Evolutionary conservation across 352 stramenopile species (phyloP).

Genomic region (Phytopythium sindhum): DNA sequence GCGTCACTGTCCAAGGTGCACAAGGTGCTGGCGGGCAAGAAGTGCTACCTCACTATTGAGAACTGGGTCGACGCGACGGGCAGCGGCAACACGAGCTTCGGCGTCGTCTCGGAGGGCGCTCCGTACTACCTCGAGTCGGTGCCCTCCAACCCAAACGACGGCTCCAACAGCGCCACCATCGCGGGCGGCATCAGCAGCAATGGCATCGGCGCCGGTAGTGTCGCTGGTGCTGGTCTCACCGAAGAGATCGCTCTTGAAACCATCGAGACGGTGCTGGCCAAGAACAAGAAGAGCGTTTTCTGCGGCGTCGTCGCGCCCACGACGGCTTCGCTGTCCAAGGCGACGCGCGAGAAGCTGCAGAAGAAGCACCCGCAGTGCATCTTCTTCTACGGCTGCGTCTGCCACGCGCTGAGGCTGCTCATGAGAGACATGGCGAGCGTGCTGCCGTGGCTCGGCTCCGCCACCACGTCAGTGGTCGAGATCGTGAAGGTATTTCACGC

Average conservation of each 20-base stretch:
- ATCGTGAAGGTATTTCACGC: constrained; percentile 39
- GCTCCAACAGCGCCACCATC: neutral
- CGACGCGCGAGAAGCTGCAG: constrained; percentile 48
- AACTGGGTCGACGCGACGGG: constrained; percentile 43
- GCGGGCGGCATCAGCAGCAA: neutral
- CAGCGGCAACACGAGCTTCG: constrained; percentile 41
- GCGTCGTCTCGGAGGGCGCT: constrained; percentile 27
- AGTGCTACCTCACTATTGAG: constrained; percentile 58
- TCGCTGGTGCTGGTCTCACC: constrained; percentile 5
- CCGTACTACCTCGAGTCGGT: constrained; percentile 49
- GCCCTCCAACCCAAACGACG: neutral
- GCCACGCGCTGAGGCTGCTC: constrained; percentile 40
- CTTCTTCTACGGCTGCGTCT: constrained; percentile 68
- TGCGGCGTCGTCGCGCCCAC: constrained; percentile 52
- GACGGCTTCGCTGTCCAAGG: constrained; percentile 29
- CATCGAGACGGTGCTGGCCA: constrained; percentile 43
- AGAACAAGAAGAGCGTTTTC: constrained; percentile 49
- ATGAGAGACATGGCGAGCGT: constrained; percentile 48
- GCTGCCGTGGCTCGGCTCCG: constrained; percentile 45
- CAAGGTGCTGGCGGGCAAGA: constrained; percentile 40
- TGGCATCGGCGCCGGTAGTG: neutral
- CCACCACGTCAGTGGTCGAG: constrained; percentile 33
- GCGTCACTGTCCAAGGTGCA: constrained; percentile 39
- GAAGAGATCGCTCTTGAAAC: constrained; percentile 37
- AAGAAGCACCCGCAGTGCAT: constrained; percentile 53